Conservation (phyloP, 2,329 filamentous ascomycete species). For the Colletotrichum sp. region DNA sequence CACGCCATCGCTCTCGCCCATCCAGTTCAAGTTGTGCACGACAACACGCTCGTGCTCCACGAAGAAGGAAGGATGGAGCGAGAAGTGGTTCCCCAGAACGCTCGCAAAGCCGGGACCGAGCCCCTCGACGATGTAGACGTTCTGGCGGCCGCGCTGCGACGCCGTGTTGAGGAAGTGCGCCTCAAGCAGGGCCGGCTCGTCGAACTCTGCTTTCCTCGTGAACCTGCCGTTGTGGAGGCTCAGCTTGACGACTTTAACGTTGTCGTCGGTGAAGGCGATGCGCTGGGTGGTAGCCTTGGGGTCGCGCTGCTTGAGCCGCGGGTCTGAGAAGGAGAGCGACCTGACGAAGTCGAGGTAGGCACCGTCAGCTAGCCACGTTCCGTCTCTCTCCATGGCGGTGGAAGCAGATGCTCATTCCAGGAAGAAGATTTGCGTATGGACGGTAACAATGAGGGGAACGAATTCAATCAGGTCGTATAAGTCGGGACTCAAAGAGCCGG, state of each 20-base stretch:
- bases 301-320: slow-evolving; percentile 23
- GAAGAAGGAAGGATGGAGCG: slow-evolving; percentile 27
- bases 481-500: not conserved
- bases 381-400: slow-evolving; percentile 9
- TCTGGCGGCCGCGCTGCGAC: not conserved
- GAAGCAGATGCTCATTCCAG: not conserved
- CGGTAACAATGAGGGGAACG: not conserved
- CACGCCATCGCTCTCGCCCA: slow-evolving; percentile 27
- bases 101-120: slow-evolving; percentile 24
- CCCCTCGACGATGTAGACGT: slow-evolving; percentile 27
- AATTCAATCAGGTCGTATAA: not conserved
- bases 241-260: slow-evolving; percentile 22
- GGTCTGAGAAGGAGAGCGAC: slow-evolving; percentile 21
- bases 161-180: not conserved
- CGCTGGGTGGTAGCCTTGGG: slow-evolving; percentile 24
- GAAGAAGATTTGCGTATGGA: not conserved
- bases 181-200: not conserved
- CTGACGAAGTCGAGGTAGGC: slow-evolving; percentile 19
- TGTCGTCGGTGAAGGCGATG: slow-evolving; percentile 20
- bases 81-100: slow-evolving; percentile 24
- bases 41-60: slow-evolving; percentile 30
- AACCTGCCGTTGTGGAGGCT: slow-evolving; percentile 13
- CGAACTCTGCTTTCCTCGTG: slow-evolving; percentile 11
- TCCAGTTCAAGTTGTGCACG: slow-evolving; percentile 24
- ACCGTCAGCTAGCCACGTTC: slow-evolving; percentile 11